These are phyloP conservation scores for Crucibulum laeve DNA, from an alignment of 768 basidiomycete species.

Conservation along the genomic window DNA sequence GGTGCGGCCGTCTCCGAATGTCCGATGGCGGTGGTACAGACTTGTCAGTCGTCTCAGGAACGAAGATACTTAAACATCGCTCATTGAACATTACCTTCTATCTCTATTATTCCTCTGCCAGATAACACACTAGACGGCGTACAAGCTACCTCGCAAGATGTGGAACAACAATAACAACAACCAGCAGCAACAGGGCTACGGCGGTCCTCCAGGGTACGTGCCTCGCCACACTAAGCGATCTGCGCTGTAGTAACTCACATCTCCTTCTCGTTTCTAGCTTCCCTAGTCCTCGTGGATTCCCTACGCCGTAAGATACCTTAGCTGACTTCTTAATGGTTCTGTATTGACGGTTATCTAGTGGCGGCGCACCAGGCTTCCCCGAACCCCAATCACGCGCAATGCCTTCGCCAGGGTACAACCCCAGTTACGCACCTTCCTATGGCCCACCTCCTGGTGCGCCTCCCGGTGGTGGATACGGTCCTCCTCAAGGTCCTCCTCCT, in stretches of 20 bases:
- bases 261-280: constrained; percentile 14
- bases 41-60: background rate
- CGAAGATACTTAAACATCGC: background rate
- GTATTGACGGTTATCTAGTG: background rate
- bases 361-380: constrained; percentile 8
- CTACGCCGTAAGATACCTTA: constrained; percentile 10
- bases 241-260: background rate
- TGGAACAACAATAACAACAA: constrained; percentile 29
- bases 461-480: constrained; percentile 11
- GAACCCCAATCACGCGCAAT: constrained; percentile 11
- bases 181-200: constrained; percentile 15
- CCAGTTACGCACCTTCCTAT: constrained; percentile 37
- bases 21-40: background rate
- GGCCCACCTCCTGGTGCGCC: constrained; percentile 21
- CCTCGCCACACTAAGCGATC: constrained; percentile 2
- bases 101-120: background rate
- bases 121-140: too few species aligned
- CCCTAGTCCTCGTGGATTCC: constrained; percentile 12
- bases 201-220: constrained; percentile 19
- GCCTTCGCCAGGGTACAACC: constrained; percentile 27
- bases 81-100: background rate
- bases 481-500: constrained; percentile 15
- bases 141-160: constrained; percentile 14
- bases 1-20: background rate
- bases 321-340: background rate